phyloP scores from a whole-genome alignment of 176 grass and related monocot species.

The Elaeis guineensis region DNA sequence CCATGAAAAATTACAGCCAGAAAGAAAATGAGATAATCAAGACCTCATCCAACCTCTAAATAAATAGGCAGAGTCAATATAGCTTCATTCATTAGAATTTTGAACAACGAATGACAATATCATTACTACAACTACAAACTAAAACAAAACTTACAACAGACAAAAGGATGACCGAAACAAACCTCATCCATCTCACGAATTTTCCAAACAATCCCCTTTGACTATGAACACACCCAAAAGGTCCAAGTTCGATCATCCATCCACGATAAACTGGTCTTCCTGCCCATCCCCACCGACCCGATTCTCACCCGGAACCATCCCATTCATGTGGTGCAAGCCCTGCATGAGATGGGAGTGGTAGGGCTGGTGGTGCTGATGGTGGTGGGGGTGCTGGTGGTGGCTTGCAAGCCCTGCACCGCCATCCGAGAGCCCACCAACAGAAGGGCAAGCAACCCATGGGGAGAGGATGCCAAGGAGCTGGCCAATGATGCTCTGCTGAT shows the following conservation, averaged over 20 bases:
- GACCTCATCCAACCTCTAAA: too few species aligned
- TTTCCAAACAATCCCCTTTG: background rate
- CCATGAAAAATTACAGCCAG: too few species aligned
- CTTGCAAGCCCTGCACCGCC: background rate
- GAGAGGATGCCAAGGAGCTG: conserved; percentile 7
- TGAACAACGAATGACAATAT: conserved; percentile 8
- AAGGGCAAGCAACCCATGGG: background rate
- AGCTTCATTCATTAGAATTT: background rate
- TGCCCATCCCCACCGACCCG: conserved; percentile 1
- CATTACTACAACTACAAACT: background rate
- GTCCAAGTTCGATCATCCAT: background rate
- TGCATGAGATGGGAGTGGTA: background rate
- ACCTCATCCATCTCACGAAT: background rate
- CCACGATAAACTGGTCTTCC: conserved; percentile 4
- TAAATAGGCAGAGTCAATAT: too few species aligned
- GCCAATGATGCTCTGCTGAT: conserved; percentile 4
- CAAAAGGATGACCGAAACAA: background rate
- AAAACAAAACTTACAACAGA: conserved; percentile 1
- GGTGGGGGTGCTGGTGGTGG: conserved; percentile 4
- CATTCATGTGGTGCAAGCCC: conserved; percentile 5
- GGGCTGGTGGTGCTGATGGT: background rate
- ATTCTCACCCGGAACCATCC: conserved; percentile 6
- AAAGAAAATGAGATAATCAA: too few species aligned
- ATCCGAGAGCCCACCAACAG: conserved; percentile 3
- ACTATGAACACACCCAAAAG: background rate